phyloP scores from a whole-genome alignment of 2,329 filamentous ascomycete species.

The Alternaria atra region DNA sequence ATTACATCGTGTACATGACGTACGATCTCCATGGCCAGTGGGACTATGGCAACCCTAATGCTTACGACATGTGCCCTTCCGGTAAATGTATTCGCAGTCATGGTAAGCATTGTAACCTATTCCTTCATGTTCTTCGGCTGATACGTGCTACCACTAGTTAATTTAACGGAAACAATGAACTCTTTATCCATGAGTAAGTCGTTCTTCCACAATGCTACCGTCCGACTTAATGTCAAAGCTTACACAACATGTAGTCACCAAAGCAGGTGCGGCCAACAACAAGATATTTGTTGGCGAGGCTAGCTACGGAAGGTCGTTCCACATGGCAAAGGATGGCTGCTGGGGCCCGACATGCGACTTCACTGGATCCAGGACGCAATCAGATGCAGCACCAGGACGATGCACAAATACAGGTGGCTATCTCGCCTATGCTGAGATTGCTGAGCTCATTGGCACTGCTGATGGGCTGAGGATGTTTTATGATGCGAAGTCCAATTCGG shows the following conservation, averaged over 20 bases:
- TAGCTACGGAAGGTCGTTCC: slow-evolving; percentile 49
- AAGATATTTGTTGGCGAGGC: slow-evolving; percentile 47
- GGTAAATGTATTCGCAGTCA: slow-evolving; percentile 46
- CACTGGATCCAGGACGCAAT: slow-evolving; percentile 36
- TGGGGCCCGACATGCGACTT: slow-evolving; percentile 45
- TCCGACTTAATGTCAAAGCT: too few relatives aligned
- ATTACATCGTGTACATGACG: slow-evolving; percentile 48
- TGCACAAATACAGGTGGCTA: slow-evolving; percentile 55
- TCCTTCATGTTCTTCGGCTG: too few relatives aligned
- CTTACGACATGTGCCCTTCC: slow-evolving; percentile 36
- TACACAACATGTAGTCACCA: too few relatives aligned
- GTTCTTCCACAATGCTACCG: too few relatives aligned
- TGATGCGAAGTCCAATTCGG: background rate
- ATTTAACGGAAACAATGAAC: slow-evolving; percentile 48
- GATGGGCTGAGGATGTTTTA: too few relatives aligned
- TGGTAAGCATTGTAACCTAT: too few relatives aligned
- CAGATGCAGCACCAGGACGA: slow-evolving; percentile 41
- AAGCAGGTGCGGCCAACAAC: slow-evolving; percentile 38
- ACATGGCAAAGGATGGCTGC: slow-evolving; percentile 48
- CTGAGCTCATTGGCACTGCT: too few relatives aligned
- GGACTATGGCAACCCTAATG: slow-evolving; percentile 47
- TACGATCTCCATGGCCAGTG: slow-evolving; percentile 55
- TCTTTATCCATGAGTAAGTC: slow-evolving; percentile 51
- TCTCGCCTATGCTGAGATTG: slow-evolving; percentile 53
- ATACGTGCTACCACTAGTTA: too few relatives aligned